phyloP scores from a whole-genome alignment of 2,329 filamentous ascomycete genomes.

The Penicillium brevicompactum region DNA sequence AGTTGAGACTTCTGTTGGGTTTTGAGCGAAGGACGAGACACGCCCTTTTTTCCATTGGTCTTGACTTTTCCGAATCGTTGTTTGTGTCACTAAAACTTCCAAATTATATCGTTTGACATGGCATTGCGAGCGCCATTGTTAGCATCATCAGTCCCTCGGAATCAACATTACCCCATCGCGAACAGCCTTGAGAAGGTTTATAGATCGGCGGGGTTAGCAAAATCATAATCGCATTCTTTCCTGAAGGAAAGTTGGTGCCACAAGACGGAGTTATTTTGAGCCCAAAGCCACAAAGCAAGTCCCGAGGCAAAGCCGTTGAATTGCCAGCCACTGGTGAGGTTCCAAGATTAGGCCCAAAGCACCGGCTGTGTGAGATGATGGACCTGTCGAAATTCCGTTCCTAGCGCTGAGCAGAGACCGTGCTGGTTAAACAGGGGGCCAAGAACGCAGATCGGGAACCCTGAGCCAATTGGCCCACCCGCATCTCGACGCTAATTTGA shows the following conservation, averaged over 20 bases:
- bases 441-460: background rate
- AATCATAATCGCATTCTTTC: too few species aligned
- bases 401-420: background rate
- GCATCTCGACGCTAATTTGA: background rate
- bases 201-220: too few species aligned
- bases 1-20: conserved; percentile 23
- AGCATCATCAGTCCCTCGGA: too few species aligned
- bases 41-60: background rate
- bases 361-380: background rate
- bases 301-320: background rate
- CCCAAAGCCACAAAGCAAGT: too few species aligned
- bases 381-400: background rate
- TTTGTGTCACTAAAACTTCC: too few species aligned
- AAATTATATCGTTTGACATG: too few species aligned
- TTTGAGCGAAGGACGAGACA: conserved; percentile 4
- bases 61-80: too few species aligned
- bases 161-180: too few species aligned
- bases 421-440: background rate
- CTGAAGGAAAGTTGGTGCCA: too few species aligned
- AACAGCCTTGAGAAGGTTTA: too few species aligned
- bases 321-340: background rate
- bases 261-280: too few species aligned
- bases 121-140: too few species aligned
- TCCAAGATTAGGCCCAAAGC: background rate
- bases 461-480: background rate